These are phyloP conservation scores for Melanomma pulvis-pyrius DNA, from an alignment of 495 filamentous ascomycete species.

Conservation along the genomic window DNA sequence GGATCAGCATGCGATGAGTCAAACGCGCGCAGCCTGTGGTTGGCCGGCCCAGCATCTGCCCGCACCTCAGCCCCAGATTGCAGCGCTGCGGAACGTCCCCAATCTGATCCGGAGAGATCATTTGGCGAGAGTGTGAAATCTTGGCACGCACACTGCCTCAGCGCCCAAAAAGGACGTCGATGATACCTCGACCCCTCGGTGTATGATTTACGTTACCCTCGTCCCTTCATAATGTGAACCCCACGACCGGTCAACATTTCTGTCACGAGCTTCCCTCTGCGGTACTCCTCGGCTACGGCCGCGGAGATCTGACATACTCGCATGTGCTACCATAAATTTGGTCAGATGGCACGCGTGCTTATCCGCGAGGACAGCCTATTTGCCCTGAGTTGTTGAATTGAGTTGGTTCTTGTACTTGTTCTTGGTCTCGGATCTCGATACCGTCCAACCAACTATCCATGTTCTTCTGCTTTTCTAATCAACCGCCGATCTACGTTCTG, in stretches of 20 bases:
- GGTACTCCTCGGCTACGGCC: neutral
- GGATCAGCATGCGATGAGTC: constrained; percentile 11
- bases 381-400: no score
- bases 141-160: constrained; percentile 12
- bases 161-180: neutral
- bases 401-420: no score
- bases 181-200: no score
- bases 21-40: constrained; percentile 6
- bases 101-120: neutral
- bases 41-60: neutral
- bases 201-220: no score
- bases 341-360: neutral
- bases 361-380: no score
- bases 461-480: neutral
- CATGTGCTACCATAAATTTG: neutral
- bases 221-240: no score
- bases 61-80: constrained; percentile 11
- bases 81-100: neutral
- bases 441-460: neutral
- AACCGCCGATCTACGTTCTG: no score
- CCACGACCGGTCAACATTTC: neutral
- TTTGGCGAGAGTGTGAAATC: constrained; percentile 14
- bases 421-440: neutral
- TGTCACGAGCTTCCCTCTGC: neutral
- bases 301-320: neutral